Conservation (phyloP, 257 asterid genomes). For the Rubia yunnanensis region DNA sequence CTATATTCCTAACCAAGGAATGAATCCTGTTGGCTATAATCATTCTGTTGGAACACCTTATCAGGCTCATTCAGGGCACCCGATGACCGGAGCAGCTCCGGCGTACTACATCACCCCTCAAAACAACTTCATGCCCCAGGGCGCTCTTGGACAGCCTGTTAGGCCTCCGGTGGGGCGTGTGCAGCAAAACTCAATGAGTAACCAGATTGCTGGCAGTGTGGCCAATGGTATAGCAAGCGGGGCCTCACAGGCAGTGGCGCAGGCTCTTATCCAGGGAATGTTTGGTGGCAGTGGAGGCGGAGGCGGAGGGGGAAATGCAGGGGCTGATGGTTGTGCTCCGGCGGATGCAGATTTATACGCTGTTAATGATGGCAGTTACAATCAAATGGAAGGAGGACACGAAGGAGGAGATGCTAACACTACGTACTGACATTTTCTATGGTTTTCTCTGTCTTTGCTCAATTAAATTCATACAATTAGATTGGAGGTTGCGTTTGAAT, state of each 20-base stretch:
- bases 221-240: constrained; percentile 33
- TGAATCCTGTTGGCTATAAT: not conserved
- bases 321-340: constrained; percentile 1
- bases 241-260: constrained; percentile 25
- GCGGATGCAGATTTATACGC: constrained; percentile 8
- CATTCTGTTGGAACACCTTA: not conserved
- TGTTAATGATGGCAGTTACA: constrained; percentile 11
- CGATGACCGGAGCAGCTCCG: no score
- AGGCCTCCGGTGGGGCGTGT: not conserved
- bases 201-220: constrained; percentile 18
- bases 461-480: not conserved
- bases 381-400: constrained; percentile 21
- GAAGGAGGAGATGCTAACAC: constrained; percentile 18
- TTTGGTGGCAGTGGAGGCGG: constrained; percentile 25
- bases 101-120: not conserved
- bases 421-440: not conserved
- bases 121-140: constrained; percentile 6
- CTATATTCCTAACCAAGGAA: not conserved
- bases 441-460: not conserved
- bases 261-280: constrained; percentile 24
- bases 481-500: not conserved
- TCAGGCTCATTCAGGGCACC: no score
- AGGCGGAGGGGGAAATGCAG: constrained; percentile 16
- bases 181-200: constrained; percentile 14
- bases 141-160: constrained; percentile 4